Evolutionary conservation across 1,284 basidiomycete genomes (phyloP), one percentile per base, ranked within the genome.

Genomic region (Sphagnurus paluster): DNA sequence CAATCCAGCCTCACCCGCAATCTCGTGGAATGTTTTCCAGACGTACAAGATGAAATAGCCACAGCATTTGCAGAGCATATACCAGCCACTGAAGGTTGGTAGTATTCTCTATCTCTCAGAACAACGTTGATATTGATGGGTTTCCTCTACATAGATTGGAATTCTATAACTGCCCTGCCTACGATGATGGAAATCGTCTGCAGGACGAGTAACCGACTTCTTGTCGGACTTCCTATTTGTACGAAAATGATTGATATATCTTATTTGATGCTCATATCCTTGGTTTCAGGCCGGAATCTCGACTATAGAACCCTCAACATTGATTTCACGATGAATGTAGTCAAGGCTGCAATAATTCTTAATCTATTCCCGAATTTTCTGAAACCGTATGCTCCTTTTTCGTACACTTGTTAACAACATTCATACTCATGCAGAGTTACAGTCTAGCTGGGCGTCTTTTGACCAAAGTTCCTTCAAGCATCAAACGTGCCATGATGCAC

Each of bases 391-490:
- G 30, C 24, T n/a, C n/a, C n/a, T n/a, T n/a, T n/a, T n/a, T n/a
- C n/a, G n/a, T 32, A 11, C 11, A 5, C 11, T 11, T 4, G 13
- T 32, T 4, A 5, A 14, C 29, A 7, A 14, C 29, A 32, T 10
- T 35, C 16, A 24, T 25, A 28, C 20, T 17, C 7, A 39, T 8
- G 3, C 20, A n/a, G 1, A 34, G 23, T 16, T 28, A 10, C 21
- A 55, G 54, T 6, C 36, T 47, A 29, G 54, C 38, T 5, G 54
- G 32, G 9, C 35, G 41, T 17, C 28, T 48, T 19, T 64, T 60
- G 16, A 66, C 61, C 39, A 63, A 50, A 4, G 44, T 61, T 70
- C 59, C 65, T 82, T 86, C 73, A 2, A 56, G 62, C n/a, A 55
- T 71, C 5, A 67, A 65, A 46, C 49, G 52, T 16, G 62, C 62